Conservation (phyloP, 305 asterid species). For the Rubia tinctorum region DNA sequence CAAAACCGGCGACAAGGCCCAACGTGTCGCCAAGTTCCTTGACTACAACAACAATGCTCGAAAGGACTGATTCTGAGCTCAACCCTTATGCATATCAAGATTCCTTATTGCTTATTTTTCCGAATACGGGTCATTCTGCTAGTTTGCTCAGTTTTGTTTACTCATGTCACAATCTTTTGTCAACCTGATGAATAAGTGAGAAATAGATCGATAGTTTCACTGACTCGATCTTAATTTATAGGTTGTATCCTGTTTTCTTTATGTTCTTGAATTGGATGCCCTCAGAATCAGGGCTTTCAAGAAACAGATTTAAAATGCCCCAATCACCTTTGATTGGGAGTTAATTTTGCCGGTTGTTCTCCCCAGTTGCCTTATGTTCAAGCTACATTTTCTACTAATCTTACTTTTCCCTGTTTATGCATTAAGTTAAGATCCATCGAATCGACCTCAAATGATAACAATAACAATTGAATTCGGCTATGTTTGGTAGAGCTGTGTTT, state of each 20-base stretch:
- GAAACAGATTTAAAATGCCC: not conserved
- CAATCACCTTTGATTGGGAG: conserved; percentile 12
- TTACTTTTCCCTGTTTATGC: not conserved
- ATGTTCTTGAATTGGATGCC: not conserved
- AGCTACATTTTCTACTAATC: not conserved
- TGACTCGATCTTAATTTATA: not conserved
- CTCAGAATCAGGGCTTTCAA: not conserved
- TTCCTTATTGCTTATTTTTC: not conserved
- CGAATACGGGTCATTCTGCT: not conserved
- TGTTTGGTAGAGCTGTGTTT: no score
- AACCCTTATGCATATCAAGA: not conserved
- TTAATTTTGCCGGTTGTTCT: conserved; percentile 6
- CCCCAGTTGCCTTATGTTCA: not conserved
- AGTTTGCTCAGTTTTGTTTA: not conserved
- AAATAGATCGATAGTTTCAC: not conserved
- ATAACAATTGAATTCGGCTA: no score
- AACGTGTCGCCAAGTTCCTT: conserved; percentile 78
- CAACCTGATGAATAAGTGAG: not conserved
- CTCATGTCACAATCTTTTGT: not conserved
- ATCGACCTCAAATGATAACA: no score
- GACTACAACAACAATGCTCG: conserved; percentile 34
- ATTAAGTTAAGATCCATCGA: no score
- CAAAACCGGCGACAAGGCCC: conserved; percentile 66
- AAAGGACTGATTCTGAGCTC: conserved; percentile 31
- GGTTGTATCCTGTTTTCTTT: not conserved